Evolutionary conservation across 2,329 filamentous ascomycete genomes (phyloP), one percentile per base, ranked within the genome.

Genomic region (Huntiella bhutanensis): DNA sequence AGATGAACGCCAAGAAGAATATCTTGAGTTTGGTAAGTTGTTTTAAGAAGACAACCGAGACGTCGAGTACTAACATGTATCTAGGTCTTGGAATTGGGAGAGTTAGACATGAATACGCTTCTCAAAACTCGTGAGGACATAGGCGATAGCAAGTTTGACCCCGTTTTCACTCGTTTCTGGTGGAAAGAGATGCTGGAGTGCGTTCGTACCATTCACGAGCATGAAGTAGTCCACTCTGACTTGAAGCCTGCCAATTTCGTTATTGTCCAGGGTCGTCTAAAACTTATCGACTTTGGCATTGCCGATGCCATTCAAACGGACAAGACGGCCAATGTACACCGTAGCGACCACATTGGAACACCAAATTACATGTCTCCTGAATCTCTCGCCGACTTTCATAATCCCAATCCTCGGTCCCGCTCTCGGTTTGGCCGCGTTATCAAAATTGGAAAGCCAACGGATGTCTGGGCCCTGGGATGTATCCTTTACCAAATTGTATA

Each of bases 161-260:
- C 84, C 1, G 82, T 81, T 45, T 95, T 96, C 60, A 85, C 91
- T 10, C 81, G 91, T n/a, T 92, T 83, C 63, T 94, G 94, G 67
- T 98, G 91, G 91, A 91, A 93, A 61, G 91, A 98, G 63, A 98
- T 98, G 91, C 77, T 98, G 13, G 86, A 94, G 60, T 96, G 91
- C 58, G 76, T 98, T 4, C 75, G 83, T 54, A 76, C 88, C 1
- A 86, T 98, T 1, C 91, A 98, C 58, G 74, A 81, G 10, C 71
- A 80, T 59, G 86, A 95, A 57, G 87, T 98, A 52, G 91, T 98
- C 3, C 91, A 98, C 63, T 94, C 86, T 0, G 91, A 98, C 58
- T 69, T 98, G 34, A 98, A 98, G 62, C 91, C 91, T 0, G 87
- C 87, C 55, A 98, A 98, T 60, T 98, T 98, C 59, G 80, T 98